Evolutionary conservation across 139 green algal genomes (phyloP).

Genomic region (Chlamydomonas schloesseri): DNA sequence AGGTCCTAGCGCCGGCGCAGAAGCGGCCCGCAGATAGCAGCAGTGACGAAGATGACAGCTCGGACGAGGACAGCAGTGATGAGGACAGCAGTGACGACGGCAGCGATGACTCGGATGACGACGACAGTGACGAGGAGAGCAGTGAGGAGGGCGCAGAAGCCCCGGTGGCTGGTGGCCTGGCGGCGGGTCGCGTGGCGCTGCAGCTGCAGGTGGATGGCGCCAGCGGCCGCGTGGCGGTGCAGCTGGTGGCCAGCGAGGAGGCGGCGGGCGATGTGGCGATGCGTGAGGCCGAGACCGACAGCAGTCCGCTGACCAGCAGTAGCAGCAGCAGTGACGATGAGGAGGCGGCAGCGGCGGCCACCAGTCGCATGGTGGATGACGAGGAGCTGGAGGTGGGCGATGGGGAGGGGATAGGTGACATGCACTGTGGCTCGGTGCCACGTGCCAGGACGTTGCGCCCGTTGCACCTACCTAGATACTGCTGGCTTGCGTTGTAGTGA

Average conservation of each 20-base stretch:
- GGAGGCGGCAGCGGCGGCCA: not conserved
- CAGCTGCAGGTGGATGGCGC: not conserved
- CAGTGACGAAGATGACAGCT: not conserved
- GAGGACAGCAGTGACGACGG: slow-evolving; percentile 12
- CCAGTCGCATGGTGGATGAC: slow-evolving; percentile 12
- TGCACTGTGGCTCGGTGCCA: too few species aligned
- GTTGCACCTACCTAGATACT: too few species aligned
- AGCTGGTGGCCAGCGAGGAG: too few species aligned
- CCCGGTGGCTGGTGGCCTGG: not conserved
- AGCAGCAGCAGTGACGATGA: slow-evolving; percentile 18
- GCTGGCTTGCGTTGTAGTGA: too few species aligned
- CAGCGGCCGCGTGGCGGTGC: not conserved
- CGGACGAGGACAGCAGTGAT: not conserved
- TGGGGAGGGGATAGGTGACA: too few species aligned
- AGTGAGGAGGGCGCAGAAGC: slow-evolving; percentile 16
- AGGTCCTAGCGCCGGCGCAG: slow-evolving; percentile 55
- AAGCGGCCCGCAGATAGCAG: not conserved
- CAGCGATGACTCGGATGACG: not conserved
- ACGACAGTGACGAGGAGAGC: slow-evolving; percentile 40
- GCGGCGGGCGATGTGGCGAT: slow-evolving; percentile 35
- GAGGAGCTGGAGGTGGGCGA: slow-evolving; percentile 30
- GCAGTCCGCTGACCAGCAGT: slow-evolving; percentile 25
- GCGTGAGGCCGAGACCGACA: slow-evolving; percentile 44
- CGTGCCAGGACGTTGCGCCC: too few species aligned
- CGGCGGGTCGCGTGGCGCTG: not conserved